Conservation (phyloP, 192 early-diverging fungal species). For the Helicostylum pulchrum region DNA sequence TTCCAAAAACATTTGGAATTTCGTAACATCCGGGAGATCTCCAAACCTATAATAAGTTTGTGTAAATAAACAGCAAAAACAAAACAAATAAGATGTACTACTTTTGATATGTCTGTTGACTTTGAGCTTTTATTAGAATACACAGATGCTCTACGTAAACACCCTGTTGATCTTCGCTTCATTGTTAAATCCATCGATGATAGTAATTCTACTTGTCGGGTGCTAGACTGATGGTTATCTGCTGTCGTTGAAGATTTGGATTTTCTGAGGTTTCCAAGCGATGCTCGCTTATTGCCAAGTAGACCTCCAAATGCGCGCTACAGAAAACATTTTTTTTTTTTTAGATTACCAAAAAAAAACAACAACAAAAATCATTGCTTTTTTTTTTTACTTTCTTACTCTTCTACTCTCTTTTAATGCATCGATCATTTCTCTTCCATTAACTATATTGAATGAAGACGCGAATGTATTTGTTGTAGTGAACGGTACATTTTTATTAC, state of each 20-base stretch:
- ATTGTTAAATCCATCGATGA: conserved; percentile 19
- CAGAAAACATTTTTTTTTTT: neutral
- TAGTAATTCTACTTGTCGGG: neutral
- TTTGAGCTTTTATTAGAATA: conserved; percentile 14
- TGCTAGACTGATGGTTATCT: conserved; percentile 8
- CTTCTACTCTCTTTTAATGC: conserved; percentile 12
- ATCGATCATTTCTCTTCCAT: conserved; percentile 7
- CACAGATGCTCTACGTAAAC: conserved; percentile 20
- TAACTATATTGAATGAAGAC: conserved; percentile 1
- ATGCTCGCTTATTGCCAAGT: conserved; percentile 13
- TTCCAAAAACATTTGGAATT: conserved; percentile 30
- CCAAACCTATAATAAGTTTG: conserved; percentile 16
- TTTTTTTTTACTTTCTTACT: neutral
- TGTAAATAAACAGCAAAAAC: neutral
- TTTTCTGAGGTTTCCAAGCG: conserved; percentile 26
- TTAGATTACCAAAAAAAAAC: neutral
- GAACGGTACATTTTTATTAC: neutral
- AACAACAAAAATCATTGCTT: neutral
- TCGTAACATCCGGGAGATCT: conserved; percentile 28
- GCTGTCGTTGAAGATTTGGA: conserved; percentile 32
- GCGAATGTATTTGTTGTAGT: neutral
- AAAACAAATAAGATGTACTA: conserved; percentile 1
- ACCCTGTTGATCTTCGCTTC: conserved; percentile 35
- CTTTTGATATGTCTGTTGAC: neutral
- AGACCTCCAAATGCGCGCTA: conserved; percentile 13